phyloP scores from a whole-genome alignment of 345 rosid species.

The Gossypium australe region DNA sequence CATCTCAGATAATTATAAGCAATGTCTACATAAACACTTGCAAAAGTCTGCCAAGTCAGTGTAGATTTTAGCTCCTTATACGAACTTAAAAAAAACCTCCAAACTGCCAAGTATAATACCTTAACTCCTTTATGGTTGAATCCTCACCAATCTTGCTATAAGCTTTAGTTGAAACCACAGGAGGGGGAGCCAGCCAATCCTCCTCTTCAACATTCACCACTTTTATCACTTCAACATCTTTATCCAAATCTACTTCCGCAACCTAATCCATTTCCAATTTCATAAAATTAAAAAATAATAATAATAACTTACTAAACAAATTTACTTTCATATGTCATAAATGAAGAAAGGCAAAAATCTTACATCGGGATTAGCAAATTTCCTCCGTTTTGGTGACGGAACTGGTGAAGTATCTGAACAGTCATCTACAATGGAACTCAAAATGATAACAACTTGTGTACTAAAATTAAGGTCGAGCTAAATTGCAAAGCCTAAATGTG shows the following conservation, averaged over 20 bases:
- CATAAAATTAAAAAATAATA: background rate
- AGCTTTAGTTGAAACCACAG: conserved; percentile 28
- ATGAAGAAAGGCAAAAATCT: background rate
- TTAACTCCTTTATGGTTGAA: conserved; percentile 56
- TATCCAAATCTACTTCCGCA: conserved; percentile 30
- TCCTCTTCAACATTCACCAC: conserved; percentile 39
- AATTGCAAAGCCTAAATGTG: background rate
- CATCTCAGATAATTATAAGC: background rate
- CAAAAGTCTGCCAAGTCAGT: background rate
- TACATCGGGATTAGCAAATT: background rate
- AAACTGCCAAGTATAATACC: conserved; percentile 30
- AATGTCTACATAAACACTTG: background rate
- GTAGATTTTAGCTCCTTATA: background rate
- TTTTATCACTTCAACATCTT: conserved; percentile 30
- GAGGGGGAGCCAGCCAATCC: conserved; percentile 74
- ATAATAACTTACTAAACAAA: background rate
- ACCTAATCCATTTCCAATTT: conserved; percentile 20
- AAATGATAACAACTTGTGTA: background rate
- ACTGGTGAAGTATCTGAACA: conserved; percentile 8
- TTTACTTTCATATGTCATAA: conserved; percentile 1
- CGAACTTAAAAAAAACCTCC: background rate
- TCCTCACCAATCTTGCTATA: conserved; percentile 37
- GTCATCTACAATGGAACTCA: background rate
- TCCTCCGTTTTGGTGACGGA: background rate
- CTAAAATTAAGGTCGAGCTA: background rate